Evolutionary conservation across 2,329 filamentous ascomycete species (phyloP).

Genomic region (Leptosphaerulina australis): DNA sequence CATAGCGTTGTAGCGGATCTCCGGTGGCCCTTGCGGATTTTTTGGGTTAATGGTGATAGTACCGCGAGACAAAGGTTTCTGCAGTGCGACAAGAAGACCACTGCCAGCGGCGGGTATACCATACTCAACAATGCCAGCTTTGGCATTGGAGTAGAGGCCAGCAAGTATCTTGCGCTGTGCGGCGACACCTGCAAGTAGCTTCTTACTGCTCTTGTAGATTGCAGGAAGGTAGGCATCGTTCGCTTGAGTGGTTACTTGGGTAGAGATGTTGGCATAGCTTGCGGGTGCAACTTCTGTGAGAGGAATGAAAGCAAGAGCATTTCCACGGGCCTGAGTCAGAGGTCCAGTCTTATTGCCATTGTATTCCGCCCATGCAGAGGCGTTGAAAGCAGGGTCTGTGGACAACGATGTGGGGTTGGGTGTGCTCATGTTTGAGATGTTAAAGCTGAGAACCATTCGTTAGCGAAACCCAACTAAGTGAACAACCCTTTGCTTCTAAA

Average conservation of each 20-base stretch:
- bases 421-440: conserved; percentile 25
- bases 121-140: conserved; percentile 36
- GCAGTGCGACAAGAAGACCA: conserved; percentile 34
- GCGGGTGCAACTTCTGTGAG: conserved; percentile 32
- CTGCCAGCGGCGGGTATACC: conserved; percentile 45
- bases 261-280: conserved; percentile 25
- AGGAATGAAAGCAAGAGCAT: conserved; percentile 34
- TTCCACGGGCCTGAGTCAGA: conserved; percentile 35
- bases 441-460: conserved; percentile 18
- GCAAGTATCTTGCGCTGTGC: conserved; percentile 39
- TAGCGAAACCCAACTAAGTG: not conserved
- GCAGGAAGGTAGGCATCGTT: conserved; percentile 29
- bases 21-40: conserved; percentile 36
- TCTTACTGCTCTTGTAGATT: conserved; percentile 33
- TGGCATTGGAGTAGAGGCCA: conserved; percentile 26
- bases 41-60: conserved; percentile 36
- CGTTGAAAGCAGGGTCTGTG: conserved; percentile 36
- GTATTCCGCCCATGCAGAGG: conserved; percentile 38
- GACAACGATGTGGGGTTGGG: conserved; percentile 31
- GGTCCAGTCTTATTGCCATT: conserved; percentile 34
- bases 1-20: conserved; percentile 37
- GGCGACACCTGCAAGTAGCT: conserved; percentile 32
- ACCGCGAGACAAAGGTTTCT: conserved; percentile 51
- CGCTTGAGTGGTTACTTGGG: conserved; percentile 17
- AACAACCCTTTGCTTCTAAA: too few relatives aligned